These are phyloP conservation scores for Porcisia hertigi DNA, from an alignment of 208 protist genomes.

Conservation along the genomic window DNA sequence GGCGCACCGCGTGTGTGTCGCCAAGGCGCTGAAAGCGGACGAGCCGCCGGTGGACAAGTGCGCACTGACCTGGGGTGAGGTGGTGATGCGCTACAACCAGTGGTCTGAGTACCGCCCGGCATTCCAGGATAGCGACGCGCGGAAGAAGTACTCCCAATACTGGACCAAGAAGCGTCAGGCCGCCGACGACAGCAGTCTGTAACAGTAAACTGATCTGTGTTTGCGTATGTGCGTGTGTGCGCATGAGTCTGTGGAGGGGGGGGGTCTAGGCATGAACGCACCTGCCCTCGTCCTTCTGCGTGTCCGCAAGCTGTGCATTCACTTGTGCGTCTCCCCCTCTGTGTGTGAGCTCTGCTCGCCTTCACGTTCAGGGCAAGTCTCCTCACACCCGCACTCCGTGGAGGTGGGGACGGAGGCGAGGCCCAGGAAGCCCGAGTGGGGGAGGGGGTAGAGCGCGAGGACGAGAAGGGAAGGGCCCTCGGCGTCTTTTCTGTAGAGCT, in stretches of 20 bases:
- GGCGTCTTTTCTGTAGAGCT: not conserved
- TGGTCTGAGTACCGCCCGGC: constrained; percentile 86
- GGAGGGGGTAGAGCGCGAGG: not conserved
- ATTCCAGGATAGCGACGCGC: constrained; percentile 72
- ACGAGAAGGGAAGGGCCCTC: not conserved
- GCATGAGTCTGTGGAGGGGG: not conserved
- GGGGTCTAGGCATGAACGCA: not conserved
- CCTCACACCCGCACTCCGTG: not conserved
- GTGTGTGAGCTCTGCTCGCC: not conserved
- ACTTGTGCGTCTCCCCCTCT: not conserved
- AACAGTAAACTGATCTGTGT: constrained; percentile 25
- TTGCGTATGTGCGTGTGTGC: not conserved
- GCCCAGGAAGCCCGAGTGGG: not conserved
- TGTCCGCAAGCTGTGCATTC: not conserved
- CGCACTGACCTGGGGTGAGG: constrained; percentile 89
- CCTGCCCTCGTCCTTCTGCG: not conserved
- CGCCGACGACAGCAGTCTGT: constrained; percentile 55
- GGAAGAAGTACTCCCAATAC: constrained; percentile 80
- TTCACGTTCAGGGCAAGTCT: too few relatives aligned
- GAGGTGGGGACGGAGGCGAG: not conserved
- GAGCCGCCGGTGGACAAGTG: constrained; percentile 81
- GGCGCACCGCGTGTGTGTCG: constrained; percentile 88
- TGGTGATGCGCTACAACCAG: constrained; percentile 86
- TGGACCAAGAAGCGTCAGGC: constrained; percentile 88
- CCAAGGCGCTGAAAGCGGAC: constrained; percentile 74